Evolutionary conservation across 495 filamentous ascomycete genomes (phyloP), one percentile per base, ranked within the genome.

Genomic region (Neurospora pannonica): DNA sequence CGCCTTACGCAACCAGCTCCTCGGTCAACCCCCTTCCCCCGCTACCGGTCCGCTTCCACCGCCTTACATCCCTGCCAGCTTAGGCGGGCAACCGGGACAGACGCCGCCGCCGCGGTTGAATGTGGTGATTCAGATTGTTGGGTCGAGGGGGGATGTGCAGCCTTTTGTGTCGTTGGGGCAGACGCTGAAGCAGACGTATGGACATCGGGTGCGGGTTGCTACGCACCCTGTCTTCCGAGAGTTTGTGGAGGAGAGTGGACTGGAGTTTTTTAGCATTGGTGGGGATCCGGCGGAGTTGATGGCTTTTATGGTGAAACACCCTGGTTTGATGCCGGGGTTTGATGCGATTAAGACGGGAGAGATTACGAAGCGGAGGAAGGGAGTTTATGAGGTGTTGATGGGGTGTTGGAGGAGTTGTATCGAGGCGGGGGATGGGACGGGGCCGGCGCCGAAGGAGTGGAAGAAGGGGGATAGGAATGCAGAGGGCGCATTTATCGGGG

Each of bases 231-330:
- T 87, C 3, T 93, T 93, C 75, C 86, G 88, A 70, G 82, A 90
- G 19, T 92, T 93, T 78, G 89, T 93, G 37, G 84, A 91, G 78
- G 83, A 89, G 60, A 89, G 90, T 71, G 88, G 87, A 0, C 83
- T 91, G 4, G 92, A 93, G 78, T 93, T 93, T 79, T 93, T 92
- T 79, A 86, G 85, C 73, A 88, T 93, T 40, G 91, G 91, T 5
- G 91, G 91, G 1, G 89, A 93, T 75, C 92, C 92, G 5, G 86
- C 89, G 2, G 89, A 93, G 81, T 79, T 93, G 40, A 93, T 93
- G 92, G 92, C 91, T 5, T 93, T 92, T 77, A 93, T 93, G 91
- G 91, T 93, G 43, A 93, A 93, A 80, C 92, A 93, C 81, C 92
- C 91, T 0, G 90, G 91, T 0, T 81, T 93, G 79, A 89, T 93